Evolutionary conservation across 805 yeast species (phyloP), one percentile per base, ranked within the genome.

Genomic region (Isabelozyma rhagii): DNA sequence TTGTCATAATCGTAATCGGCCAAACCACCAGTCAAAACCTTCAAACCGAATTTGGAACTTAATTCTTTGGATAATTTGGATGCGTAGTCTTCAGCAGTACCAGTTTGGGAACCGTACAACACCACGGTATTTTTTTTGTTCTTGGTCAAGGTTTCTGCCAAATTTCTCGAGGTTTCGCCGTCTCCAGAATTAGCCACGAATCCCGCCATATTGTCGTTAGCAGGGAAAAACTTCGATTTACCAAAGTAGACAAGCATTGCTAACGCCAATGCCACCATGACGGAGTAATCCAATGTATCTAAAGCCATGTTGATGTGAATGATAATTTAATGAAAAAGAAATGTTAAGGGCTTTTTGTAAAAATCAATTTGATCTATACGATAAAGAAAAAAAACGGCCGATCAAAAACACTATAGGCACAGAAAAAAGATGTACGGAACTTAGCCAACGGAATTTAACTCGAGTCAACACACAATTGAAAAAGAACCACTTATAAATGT

Each of bases 31-130:
- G 86, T 82, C 86, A 94, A 82, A 2, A 93, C 83, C 55, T 84
- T 82, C 57, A 94, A 77, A 43, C 92, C 89, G 64, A 87, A 92
- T 65, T 86, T 81, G 27, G 96, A 76, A 58, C 84, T 82, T 60
- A 93, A 82, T 66, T 94, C 99, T 64, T 92, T 91, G 44, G 96
- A 83, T 58, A 91, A 84, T 64, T 93, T 89, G 58, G 86, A 81
- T 15, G 97, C 96, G 61, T 91, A 93, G 63, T 94, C 99, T 71
- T 94, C 99, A 42, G 98, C 97, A 14, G 99, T 94, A 55, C 99
- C 99, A 5, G 99, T 94, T 71, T 94, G 99, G 11, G 98, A 92
- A 14, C 97, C 98, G 65, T 80, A 94, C 52, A 94, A 79, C 3
- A 94, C 85, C 42, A 91, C 73, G 38, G 88, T 86, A 55, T 87